Base-by-base conservation (phyloP, 2,329 filamentous ascomycete species). In the Penicillium sp. region DNA sequence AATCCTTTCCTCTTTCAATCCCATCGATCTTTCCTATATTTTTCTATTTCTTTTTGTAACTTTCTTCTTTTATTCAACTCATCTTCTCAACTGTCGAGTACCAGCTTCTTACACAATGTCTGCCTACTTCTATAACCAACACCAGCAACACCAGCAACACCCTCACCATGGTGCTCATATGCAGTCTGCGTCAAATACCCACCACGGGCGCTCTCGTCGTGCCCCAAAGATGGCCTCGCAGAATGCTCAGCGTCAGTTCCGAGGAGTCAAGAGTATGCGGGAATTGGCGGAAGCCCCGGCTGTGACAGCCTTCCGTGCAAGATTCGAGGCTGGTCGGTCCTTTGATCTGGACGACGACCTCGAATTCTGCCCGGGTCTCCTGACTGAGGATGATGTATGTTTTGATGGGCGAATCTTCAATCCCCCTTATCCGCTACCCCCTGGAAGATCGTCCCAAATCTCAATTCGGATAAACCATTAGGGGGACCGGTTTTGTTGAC, bases 311-410 rank as follows among this genome's bases (percentile, higher is more conserved):
- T 97, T 96, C 80, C 89, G 93, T 67, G 86, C 86, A 66, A 88
- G 92, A 72, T 96, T 96, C 68, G 93, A 97, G 79, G 90, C 91
- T 63, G 91, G 90, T 59, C 87, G 92, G 59, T 96, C 93, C 10
- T 97, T 97, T 71, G 93, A 97, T 68, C 84, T 97, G 62, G 93
- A 97, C 71, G 93, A 97, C 74, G 93, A 97, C 75, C 84, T 96
- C 79, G 89, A 96, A 77, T 97, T 97, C 77, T 97, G 93, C 78
- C 93, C 93, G 62, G 87, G 89, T 74, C 84, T 97, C 67, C 82
- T 97, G 80, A 96, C 92, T 37, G 93, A 97, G 79, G 92, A 85
- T 77, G 92, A 96, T 86, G 92, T 96, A 87, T 71, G 77, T 77
- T 62, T 43, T 50, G 58, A 58, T 47, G 31, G 21, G 12, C 48